These are phyloP conservation scores for Teratosphaeria nubilosa DNA, from an alignment of 2,329 filamentous ascomycete genomes.

Conservation along the genomic window DNA sequence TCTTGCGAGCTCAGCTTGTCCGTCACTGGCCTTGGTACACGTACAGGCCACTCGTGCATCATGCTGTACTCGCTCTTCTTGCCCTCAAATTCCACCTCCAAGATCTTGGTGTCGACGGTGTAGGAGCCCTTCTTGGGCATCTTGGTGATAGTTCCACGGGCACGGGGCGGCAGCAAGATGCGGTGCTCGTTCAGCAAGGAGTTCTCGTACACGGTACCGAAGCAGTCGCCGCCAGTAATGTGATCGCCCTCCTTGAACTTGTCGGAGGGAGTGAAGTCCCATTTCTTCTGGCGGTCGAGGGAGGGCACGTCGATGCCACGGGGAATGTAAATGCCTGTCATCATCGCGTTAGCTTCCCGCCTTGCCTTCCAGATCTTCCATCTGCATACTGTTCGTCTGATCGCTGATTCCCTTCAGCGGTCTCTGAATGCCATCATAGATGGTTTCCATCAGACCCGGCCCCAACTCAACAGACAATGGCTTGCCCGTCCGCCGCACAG, in stretches of 20 bases:
- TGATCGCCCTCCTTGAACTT: slow-evolving; percentile 90
- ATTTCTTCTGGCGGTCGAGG: slow-evolving; percentile 83
- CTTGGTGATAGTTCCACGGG: slow-evolving; percentile 81
- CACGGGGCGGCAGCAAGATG: slow-evolving; percentile 82
- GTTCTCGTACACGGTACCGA: slow-evolving; percentile 92
- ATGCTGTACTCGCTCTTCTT: slow-evolving; percentile 89
- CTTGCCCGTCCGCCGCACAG: slow-evolving; percentile 82
- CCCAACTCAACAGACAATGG: slow-evolving; percentile 95
- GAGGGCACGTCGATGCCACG: slow-evolving; percentile 82
- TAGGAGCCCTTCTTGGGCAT: slow-evolving; percentile 86
- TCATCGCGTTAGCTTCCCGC: not conserved
- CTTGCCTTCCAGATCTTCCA: not conserved
- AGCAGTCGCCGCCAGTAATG: slow-evolving; percentile 91
- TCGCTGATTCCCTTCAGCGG: slow-evolving; percentile 78
- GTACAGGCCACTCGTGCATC: slow-evolving; percentile 99
- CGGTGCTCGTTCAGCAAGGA: slow-evolving; percentile 87
- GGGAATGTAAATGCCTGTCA: slow-evolving; percentile 75
- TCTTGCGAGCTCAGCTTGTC: slow-evolving; percentile 85
- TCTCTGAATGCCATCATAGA: slow-evolving; percentile 98
- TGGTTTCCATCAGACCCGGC: slow-evolving; percentile 94
- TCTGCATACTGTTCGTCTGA: slow-evolving; percentile 52
- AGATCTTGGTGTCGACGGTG: slow-evolving; percentile 84
- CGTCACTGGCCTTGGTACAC: slow-evolving; percentile 81
- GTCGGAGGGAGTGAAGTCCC: slow-evolving; percentile 75
- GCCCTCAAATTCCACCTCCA: slow-evolving; percentile 95